Evolutionary conservation across 208 protist species (phyloP).

Genomic region (Porcisia hertigi): DNA sequence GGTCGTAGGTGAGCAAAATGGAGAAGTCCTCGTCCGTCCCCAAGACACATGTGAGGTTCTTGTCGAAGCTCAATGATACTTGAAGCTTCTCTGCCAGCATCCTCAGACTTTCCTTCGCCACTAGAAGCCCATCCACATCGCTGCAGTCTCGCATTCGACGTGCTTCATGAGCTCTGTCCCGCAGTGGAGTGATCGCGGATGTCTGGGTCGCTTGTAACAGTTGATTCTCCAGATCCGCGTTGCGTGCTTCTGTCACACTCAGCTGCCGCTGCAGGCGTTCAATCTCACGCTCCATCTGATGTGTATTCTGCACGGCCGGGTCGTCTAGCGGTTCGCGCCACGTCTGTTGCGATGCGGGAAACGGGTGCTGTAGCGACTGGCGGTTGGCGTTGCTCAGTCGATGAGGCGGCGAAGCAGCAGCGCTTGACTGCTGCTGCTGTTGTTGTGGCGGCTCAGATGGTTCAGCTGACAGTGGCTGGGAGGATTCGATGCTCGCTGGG

Average conservation of each 20-base stretch:
- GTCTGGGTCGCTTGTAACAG: too few relatives aligned
- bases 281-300: constrained; percentile 32
- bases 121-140: too few relatives aligned
- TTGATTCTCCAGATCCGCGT: constrained; percentile 26
- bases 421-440: background rate
- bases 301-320: background rate
- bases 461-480: background rate
- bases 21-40: too few relatives aligned
- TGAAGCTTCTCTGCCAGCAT: too few relatives aligned
- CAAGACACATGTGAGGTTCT: too few relatives aligned
- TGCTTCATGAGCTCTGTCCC: too few relatives aligned
- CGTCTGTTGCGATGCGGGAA: background rate
- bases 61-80: too few relatives aligned
- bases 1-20: too few relatives aligned
- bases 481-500: background rate
- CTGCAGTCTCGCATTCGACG: too few relatives aligned
- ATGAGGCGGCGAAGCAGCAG: background rate
- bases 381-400: background rate
- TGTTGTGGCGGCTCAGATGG: background rate
- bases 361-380: background rate
- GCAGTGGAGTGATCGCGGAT: too few relatives aligned
- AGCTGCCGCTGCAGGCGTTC: constrained; percentile 35
- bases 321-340: background rate
- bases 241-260: constrained; percentile 22
- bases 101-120: too few relatives aligned